phyloP scores from a whole-genome alignment of 306 rosid genomes.

The Rosa multiflora region DNA sequence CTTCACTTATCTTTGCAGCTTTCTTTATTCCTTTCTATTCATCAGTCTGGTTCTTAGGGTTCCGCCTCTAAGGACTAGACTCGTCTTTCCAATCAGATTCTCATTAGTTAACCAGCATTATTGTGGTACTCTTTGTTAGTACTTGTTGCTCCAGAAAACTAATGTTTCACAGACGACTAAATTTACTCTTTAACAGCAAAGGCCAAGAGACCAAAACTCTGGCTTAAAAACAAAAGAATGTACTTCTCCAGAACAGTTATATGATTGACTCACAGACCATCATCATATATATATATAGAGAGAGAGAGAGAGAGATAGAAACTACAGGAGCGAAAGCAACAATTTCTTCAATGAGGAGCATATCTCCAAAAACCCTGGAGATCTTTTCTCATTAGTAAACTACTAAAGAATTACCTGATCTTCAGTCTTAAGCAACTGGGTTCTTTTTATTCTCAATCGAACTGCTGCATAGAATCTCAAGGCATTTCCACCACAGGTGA shows the following conservation, averaged over 20 bases:
- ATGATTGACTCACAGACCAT: neutral
- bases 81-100: neutral
- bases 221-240: neutral
- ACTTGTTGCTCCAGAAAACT: neutral
- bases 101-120: neutral
- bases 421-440: conserved; percentile 52
- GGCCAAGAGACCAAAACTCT: neutral
- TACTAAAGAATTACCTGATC: conserved; percentile 46
- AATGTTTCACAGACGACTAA: neutral
- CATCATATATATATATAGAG: neutral
- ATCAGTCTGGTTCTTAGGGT: neutral
- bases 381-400: neutral
- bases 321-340: neutral
- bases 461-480: conserved; percentile 81
- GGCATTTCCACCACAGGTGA: conserved; percentile 92
- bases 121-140: neutral
- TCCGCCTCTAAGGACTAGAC: neutral
- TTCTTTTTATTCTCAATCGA: conserved; percentile 65
- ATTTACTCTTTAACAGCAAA: neutral
- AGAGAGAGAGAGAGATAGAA: neutral
- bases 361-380: neutral
- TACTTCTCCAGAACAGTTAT: neutral
- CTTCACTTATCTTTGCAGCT: neutral
- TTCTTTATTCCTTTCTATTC: too few relatives aligned
- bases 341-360: neutral